Percentiles rank a stretch among this genome's conserved stretches.
These are phyloP conservation scores for Thalia dealbata DNA, from an alignment of 176 grass and related monocot genomes.

Conservation along the genomic window DNA sequence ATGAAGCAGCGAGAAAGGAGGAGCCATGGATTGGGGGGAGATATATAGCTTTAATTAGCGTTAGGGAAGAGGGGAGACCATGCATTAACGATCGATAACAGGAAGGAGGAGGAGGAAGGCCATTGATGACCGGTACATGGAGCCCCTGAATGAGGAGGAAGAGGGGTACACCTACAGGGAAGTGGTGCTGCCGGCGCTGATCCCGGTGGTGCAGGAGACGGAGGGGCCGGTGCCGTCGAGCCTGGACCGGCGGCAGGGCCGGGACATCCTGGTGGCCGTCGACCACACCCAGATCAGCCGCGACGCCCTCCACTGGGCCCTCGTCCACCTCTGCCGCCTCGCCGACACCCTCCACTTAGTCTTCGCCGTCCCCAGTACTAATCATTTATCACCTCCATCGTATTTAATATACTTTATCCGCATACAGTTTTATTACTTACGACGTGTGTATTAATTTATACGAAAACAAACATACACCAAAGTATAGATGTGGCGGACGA, in stretches of 20 bases:
- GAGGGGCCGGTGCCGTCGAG: constrained; percentile 67
- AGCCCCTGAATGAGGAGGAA: constrained; percentile 53
- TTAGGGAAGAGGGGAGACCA: too few relatives aligned
- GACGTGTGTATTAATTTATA: too few relatives aligned
- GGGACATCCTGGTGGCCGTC: constrained; percentile 66
- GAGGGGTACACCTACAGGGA: constrained; percentile 78
- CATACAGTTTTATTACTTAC: too few relatives aligned
- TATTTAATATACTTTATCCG: too few relatives aligned
- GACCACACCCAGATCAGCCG: constrained; percentile 77
- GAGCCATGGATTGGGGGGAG: not conserved
- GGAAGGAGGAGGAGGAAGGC: not conserved
- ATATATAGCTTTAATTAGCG: too few relatives aligned
- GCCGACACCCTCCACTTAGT: constrained; percentile 81
- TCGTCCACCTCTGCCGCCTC: constrained; percentile 64
- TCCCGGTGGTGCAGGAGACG: constrained; percentile 43
- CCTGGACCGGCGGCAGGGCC: constrained; percentile 56
- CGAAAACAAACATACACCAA: too few relatives aligned
- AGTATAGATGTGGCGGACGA: constrained; percentile 57
- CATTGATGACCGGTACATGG: constrained; percentile 22
- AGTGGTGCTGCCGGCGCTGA: constrained; percentile 58
- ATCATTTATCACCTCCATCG: not conserved
- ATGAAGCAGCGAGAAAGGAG: not conserved
- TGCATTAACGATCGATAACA: too few relatives aligned
- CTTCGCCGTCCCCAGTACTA: constrained; percentile 59
- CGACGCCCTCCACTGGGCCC: constrained; percentile 81